A percentile compares a stretch with the other conserved stretches of the same genome.
phyloP scores from a whole-genome alignment of 768 basidiomycete genomes.

The Mycena haematopus region DNA sequence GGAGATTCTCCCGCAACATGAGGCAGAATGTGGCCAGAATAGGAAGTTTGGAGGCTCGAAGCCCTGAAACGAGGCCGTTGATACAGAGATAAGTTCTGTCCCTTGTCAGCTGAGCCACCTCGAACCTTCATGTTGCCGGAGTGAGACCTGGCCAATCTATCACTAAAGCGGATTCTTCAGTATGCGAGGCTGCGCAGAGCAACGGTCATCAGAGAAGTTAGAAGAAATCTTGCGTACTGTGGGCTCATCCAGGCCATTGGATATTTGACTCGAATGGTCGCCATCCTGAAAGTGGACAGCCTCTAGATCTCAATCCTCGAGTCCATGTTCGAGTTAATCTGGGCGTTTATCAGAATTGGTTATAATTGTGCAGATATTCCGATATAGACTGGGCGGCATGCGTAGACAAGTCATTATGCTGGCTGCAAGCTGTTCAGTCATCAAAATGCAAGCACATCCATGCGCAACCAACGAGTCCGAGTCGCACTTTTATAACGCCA shows the following conservation, averaged over 20 bases:
- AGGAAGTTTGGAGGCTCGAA: constrained; percentile 17
- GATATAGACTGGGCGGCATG: constrained; percentile 12
- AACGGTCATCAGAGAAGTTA: neutral
- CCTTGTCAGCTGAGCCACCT: constrained; percentile 19
- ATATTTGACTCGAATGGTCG: constrained; percentile 5
- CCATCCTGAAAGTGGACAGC: constrained; percentile 11
- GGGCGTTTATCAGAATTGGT: constrained; percentile 9
- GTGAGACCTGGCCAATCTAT: neutral
- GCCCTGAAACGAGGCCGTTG: constrained; percentile 19
- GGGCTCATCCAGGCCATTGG: neutral
- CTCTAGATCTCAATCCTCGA: constrained; percentile 12
- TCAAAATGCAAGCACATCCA: too few species aligned
- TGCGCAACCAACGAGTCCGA: too few species aligned
- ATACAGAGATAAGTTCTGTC: constrained; percentile 17
- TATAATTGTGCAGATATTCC: constrained; percentile 9
- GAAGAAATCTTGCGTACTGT: neutral
- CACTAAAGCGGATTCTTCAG: neutral
- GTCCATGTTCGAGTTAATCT: constrained; percentile 10
- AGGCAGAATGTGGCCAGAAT: constrained; percentile 20
- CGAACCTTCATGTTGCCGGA: constrained; percentile 1
- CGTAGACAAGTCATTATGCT: constrained; percentile 1
- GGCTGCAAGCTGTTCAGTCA: neutral
- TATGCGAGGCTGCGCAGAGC: neutral
- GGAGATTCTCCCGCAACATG: constrained; percentile 25
- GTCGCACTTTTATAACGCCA: too few species aligned